Conservation (phyloP, 2,329 filamentous ascomycete species). For the Epichloe sp. region DNA sequence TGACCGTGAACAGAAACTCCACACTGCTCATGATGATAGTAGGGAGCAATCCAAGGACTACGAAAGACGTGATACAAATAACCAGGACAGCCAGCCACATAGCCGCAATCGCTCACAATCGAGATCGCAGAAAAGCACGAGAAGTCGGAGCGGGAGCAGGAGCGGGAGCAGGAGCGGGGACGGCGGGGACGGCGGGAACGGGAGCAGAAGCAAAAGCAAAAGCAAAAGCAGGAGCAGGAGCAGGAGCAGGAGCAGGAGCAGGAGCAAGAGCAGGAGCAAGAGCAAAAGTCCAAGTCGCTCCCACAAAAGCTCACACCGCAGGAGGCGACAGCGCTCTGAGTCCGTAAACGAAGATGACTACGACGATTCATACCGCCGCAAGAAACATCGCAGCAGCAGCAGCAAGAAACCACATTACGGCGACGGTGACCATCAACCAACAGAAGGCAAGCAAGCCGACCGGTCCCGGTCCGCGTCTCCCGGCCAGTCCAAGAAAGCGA, state of each 20-base stretch:
- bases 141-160: slow-evolving; percentile 12
- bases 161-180: slow-evolving; percentile 11
- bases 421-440: slow-evolving; percentile 30
- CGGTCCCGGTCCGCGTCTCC: slow-evolving; percentile 54
- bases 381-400: slow-evolving; percentile 33
- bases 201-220: slow-evolving; percentile 15
- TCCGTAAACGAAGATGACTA: slow-evolving; percentile 36
- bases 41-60: slow-evolving; percentile 18
- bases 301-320: slow-evolving; percentile 33
- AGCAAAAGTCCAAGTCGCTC: slow-evolving; percentile 15
- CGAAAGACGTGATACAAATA: slow-evolving; percentile 13
- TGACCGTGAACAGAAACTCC: slow-evolving; percentile 23
- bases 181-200: slow-evolving; percentile 11
- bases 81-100: slow-evolving; percentile 10
- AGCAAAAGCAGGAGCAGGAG: slow-evolving; percentile 14
- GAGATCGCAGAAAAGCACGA: slow-evolving; percentile 21
- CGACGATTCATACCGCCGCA: slow-evolving; percentile 34
- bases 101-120: slow-evolving; percentile 18
- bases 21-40: slow-evolving; percentile 14
- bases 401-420: slow-evolving; percentile 21
- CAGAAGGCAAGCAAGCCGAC: slow-evolving; percentile 32
- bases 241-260: slow-evolving; percentile 14
- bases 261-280: slow-evolving; percentile 11
- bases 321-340: slow-evolving; percentile 42
- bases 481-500: slow-evolving; percentile 41